Percentiles rank a stretch among this genome's conserved stretches.
Evolutionary conservation across 2,329 filamentous ascomycete species (phyloP).

Genomic region (Aspergillus piperis): DNA sequence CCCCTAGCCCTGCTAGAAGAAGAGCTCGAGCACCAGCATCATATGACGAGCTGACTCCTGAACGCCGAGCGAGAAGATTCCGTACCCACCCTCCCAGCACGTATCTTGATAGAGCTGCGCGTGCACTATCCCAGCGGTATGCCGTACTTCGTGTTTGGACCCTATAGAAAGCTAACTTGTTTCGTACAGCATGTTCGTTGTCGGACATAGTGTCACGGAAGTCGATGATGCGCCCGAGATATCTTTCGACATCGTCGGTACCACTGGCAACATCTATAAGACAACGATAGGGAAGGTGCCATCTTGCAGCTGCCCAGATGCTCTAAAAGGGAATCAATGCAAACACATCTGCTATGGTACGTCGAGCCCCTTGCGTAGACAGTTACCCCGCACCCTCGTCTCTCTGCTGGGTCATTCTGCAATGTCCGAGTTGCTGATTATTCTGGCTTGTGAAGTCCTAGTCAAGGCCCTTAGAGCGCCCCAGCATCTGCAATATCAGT

Average conservation of each 20-base stretch:
- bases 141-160: not conserved
- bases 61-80: conserved; percentile 45
- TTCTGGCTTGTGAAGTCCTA: conserved; percentile 48
- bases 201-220: conserved; percentile 51
- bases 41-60: conserved; percentile 23
- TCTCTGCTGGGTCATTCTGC: conserved; percentile 16
- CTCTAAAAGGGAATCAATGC: conserved; percentile 59
- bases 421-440: conserved; percentile 12
- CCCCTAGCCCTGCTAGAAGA: conserved; percentile 12
- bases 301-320: conserved; percentile 58
- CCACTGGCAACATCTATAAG: conserved; percentile 65
- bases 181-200: conserved; percentile 54
- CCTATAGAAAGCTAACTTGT: not conserved
- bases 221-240: conserved; percentile 52
- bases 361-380: conserved; percentile 12
- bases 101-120: conserved; percentile 50
- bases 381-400: not conserved
- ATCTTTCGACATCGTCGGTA: conserved; percentile 59
- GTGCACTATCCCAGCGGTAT: conserved; percentile 52
- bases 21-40: conserved; percentile 15
- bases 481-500: conserved; percentile 58
- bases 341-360: conserved; percentile 63
- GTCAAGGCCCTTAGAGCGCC: conserved; percentile 60
- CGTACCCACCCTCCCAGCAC: conserved; percentile 47
- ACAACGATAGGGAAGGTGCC: conserved; percentile 56